phyloP scores from a whole-genome alignment of 805 yeast genomes.

The Zygosaccharomyces lentus region DNA sequence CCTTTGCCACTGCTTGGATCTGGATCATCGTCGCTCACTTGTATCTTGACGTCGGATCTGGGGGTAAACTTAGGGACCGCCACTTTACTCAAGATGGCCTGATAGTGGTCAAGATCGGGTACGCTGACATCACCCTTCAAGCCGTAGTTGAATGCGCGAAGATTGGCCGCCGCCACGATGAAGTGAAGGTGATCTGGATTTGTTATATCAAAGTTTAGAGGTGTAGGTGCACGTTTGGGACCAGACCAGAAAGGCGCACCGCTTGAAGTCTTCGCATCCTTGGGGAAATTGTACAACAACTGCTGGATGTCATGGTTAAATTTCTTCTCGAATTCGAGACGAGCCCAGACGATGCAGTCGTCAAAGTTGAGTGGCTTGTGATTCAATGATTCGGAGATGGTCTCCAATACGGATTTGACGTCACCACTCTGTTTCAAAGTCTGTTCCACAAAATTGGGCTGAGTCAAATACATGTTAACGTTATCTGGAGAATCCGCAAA shows the following conservation, averaged over 20 bases:
- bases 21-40: conserved; percentile 81
- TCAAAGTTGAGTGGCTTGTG: conserved; percentile 86
- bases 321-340: conserved; percentile 80
- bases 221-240: conserved; percentile 91
- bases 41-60: conserved; percentile 69
- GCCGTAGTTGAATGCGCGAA: conserved; percentile 88
- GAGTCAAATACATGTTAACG: conserved; percentile 83
- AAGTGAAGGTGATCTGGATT: conserved; percentile 78
- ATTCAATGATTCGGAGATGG: conserved; percentile 69
- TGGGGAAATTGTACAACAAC: conserved; percentile 89
- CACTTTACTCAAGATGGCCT: conserved; percentile 47
- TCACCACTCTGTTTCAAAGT: conserved; percentile 90
- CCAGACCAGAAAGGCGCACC: conserved; percentile 98
- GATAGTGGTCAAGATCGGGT: conserved; percentile 46
- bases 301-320: conserved; percentile 84
- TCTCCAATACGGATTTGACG: conserved; percentile 78
- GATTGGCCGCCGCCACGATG: conserved; percentile 82
- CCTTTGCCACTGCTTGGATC: conserved; percentile 63
- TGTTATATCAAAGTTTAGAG: conserved; percentile 71
- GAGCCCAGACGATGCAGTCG: conserved; percentile 94
- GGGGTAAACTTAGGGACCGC: conserved; percentile 69
- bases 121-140: conserved; percentile 66
- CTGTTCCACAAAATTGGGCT: conserved; percentile 88
- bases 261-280: conserved; percentile 80
- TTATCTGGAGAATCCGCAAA: conserved; percentile 90